Evolutionary conservation across 2,329 filamentous ascomycete species (phyloP).

Genomic region (Neobulgaria alba): DNA sequence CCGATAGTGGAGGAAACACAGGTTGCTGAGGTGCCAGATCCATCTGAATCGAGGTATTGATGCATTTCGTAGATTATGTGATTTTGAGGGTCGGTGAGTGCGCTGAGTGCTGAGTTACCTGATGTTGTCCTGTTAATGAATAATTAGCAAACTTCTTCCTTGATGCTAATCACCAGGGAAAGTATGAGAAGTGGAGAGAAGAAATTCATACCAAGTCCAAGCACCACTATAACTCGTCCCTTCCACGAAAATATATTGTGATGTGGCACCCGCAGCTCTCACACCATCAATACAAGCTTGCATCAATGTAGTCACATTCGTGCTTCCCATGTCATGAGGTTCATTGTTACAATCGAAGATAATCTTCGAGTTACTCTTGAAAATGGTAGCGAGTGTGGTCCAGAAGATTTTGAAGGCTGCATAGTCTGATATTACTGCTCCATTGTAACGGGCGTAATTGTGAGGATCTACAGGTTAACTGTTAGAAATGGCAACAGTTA

Average conservation of each 20-base stretch:
- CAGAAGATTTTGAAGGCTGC: constrained; percentile 33
- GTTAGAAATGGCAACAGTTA: too few species aligned
- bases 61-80: constrained; percentile 54
- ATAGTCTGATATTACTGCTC: constrained; percentile 30
- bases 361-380: constrained; percentile 31
- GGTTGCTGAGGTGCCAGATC: constrained; percentile 39
- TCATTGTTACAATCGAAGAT: constrained; percentile 38
- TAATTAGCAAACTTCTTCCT: too few species aligned
- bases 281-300: constrained; percentile 38
- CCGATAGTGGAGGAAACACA: constrained; percentile 46
- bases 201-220: constrained; percentile 16
- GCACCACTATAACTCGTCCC: constrained; percentile 31
- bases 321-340: constrained; percentile 35
- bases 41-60: constrained; percentile 50
- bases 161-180: constrained; percentile 13
- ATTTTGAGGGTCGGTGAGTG: constrained; percentile 41
- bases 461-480: too few species aligned
- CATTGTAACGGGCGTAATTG: constrained; percentile 41
- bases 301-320: constrained; percentile 33
- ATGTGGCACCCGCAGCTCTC: constrained; percentile 34
- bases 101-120: constrained; percentile 37
- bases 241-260: constrained; percentile 50
- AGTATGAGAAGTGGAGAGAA: neutral
- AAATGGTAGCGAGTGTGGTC: constrained; percentile 32
- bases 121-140: constrained; percentile 5